phyloP scores from a whole-genome alignment of 768 basidiomycete species.

The Phylloporus rhodoxanthus region DNA sequence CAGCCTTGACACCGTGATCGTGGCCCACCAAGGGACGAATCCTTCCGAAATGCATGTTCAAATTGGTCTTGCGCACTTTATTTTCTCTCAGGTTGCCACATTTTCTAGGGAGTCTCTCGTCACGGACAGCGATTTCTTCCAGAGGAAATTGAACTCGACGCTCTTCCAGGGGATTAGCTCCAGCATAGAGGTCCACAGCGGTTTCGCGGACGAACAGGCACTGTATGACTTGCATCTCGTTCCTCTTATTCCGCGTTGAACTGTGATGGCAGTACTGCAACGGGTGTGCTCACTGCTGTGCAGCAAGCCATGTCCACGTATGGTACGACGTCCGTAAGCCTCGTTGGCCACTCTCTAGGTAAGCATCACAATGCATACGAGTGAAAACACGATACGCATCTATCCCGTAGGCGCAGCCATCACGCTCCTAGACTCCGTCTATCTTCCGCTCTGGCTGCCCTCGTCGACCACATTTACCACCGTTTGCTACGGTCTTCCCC shows the following conservation, averaged over 20 bases:
- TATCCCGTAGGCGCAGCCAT: slow-evolving; percentile 31
- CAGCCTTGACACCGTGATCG: slow-evolving; percentile 30
- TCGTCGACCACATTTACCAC: slow-evolving; percentile 28
- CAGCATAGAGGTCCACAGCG: slow-evolving; percentile 39
- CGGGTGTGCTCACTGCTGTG: slow-evolving; percentile 42
- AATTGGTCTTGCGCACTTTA: neutral
- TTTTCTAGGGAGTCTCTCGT: slow-evolving; percentile 31
- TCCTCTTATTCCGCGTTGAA: neutral
- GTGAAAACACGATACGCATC: neutral
- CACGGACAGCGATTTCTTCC: slow-evolving; percentile 39
- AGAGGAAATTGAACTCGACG: slow-evolving; percentile 29
- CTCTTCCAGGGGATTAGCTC: slow-evolving; percentile 48
- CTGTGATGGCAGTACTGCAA: slow-evolving; percentile 32
- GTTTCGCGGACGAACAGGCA: slow-evolving; percentile 43
- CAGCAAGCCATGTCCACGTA: slow-evolving; percentile 34
- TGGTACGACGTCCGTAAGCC: slow-evolving; percentile 34
- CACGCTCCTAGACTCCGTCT: slow-evolving; percentile 36
- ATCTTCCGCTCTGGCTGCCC: slow-evolving; percentile 35
- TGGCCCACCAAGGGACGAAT: slow-evolving; percentile 35
- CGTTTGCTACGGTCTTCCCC: slow-evolving; percentile 33
- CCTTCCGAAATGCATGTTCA: slow-evolving; percentile 23
- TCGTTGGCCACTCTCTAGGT: slow-evolving; percentile 45
- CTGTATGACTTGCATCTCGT: slow-evolving; percentile 26
- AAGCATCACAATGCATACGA: neutral
- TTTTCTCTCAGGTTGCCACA: neutral